Evolutionary conservation across 805 yeast species (phyloP).

Genomic region (Groenewaldozyma salmanticensis): DNA sequence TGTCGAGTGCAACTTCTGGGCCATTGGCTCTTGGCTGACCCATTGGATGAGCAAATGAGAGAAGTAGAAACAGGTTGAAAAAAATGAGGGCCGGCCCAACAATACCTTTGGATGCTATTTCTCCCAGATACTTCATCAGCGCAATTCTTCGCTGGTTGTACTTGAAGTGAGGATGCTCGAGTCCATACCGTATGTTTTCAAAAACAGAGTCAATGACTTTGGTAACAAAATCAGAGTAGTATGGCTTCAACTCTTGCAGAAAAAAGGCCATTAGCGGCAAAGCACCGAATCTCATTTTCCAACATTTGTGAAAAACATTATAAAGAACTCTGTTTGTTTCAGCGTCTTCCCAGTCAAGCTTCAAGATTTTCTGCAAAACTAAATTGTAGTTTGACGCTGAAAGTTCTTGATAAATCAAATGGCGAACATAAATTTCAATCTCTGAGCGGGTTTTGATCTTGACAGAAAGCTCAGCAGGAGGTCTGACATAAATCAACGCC

Average conservation of each 20-base stretch:
- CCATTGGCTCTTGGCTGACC: conserved; percentile 42
- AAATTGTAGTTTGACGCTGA: conserved; percentile 27
- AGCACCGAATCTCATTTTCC: conserved; percentile 49
- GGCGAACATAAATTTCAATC: conserved; percentile 34
- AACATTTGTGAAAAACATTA: conserved; percentile 48
- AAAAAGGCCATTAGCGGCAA: conserved; percentile 42
- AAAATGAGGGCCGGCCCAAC: conserved; percentile 38
- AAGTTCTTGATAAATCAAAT: conserved; percentile 45
- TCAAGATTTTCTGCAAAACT: conserved; percentile 32
- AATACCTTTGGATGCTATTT: conserved; percentile 40
- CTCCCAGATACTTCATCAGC: conserved; percentile 49
- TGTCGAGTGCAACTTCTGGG: conserved; percentile 39
- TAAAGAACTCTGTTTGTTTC: conserved; percentile 28
- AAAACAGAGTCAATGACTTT: conserved; percentile 49
- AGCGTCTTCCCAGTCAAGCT: conserved; percentile 39
- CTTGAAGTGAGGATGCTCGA: conserved; percentile 55
- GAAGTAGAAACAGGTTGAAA: conserved; percentile 44
- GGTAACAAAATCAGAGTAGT: conserved; percentile 34
- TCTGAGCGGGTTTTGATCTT: conserved; percentile 15
- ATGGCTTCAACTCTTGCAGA: conserved; percentile 29
- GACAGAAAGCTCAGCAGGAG: conserved; percentile 24
- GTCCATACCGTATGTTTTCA: conserved; percentile 55
- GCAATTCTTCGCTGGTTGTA: conserved; percentile 53
- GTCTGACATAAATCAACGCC: conserved; percentile 24
- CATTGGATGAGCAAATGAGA: conserved; percentile 56